Percentiles rank a stretch among this genome's conserved stretches.
Conservation (phyloP, 1,284 basidiomycete species). For the Laetiporus sulphureus region DNA sequence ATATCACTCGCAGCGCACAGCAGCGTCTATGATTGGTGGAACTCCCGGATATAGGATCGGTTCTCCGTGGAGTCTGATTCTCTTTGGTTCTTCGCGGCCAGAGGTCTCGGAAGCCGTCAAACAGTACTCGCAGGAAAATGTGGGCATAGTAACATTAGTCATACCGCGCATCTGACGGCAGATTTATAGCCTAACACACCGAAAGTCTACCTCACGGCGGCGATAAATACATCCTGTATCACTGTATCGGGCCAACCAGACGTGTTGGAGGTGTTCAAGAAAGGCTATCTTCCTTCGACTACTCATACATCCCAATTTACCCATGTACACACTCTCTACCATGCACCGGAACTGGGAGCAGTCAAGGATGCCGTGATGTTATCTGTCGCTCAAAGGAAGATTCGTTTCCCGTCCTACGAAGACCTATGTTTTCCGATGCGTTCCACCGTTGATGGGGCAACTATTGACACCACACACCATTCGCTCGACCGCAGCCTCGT, state of each 20-base stretch:
- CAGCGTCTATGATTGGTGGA: background rate
- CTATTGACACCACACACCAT: constrained; percentile 19
- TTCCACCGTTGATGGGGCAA: constrained; percentile 41
- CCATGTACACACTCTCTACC: constrained; percentile 47
- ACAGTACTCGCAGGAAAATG: background rate
- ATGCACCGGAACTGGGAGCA: constrained; percentile 32
- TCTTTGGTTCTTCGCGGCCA: background rate
- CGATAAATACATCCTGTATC: constrained; percentile 39
- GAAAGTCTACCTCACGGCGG: constrained; percentile 42
- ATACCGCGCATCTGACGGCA: background rate
- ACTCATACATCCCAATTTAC: constrained; percentile 30
- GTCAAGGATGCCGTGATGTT: constrained; percentile 29
- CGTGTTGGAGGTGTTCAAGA: constrained; percentile 36
- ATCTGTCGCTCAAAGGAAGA: constrained; percentile 38
- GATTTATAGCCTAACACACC: constrained; percentile 15
- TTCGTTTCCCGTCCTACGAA: constrained; percentile 41
- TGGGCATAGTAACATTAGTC: background rate
- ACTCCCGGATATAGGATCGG: too few species aligned
- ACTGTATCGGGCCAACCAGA: constrained; percentile 56
- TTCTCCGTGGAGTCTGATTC: constrained; percentile 1
- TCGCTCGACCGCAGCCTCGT: constrained; percentile 30
- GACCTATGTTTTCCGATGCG: constrained; percentile 41
- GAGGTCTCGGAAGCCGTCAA: background rate
- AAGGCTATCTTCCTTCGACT: constrained; percentile 26
- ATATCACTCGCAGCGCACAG: background rate